phyloP scores from a whole-genome alignment of 2,329 filamentous ascomycete genomes.

The Grosmannia serpens region DNA sequence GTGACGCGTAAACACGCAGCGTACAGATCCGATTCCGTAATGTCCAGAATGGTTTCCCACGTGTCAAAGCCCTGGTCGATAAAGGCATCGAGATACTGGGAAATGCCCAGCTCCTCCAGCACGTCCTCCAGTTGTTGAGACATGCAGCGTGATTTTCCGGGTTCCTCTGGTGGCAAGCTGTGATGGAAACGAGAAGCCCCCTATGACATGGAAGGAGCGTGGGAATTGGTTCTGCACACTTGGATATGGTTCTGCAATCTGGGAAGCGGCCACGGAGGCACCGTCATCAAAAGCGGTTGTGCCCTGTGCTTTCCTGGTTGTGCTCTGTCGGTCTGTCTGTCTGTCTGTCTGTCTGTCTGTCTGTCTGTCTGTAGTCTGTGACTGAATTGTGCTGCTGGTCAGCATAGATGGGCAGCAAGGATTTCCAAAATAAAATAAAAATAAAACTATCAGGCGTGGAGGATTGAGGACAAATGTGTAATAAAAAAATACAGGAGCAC shows the following conservation, averaged over 20 bases:
- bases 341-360: too few species aligned
- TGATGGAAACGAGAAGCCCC: background rate
- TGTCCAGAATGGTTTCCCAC: conserved; percentile 74
- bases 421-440: background rate
- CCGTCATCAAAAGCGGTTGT: background rate
- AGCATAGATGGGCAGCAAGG: background rate
- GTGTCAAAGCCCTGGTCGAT: conserved; percentile 73
- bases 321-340: background rate
- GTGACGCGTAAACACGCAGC: conserved; percentile 18
- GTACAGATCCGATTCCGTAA: conserved; percentile 74
- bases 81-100: conserved; percentile 64
- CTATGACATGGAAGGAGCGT: background rate
- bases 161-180: background rate
- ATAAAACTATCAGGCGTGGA: background rate
- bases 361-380: background rate
- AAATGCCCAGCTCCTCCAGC: conserved; percentile 65
- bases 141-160: conserved; percentile 28
- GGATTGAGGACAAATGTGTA: background rate
- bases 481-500: background rate
- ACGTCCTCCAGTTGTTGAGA: conserved; percentile 51
- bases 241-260: background rate
- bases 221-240: background rate
- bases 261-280: background rate
- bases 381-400: background rate
- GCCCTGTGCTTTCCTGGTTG: background rate